phyloP scores from a whole-genome alignment of 202 grass and related monocot species.

The Digitaria exilis region DNA sequence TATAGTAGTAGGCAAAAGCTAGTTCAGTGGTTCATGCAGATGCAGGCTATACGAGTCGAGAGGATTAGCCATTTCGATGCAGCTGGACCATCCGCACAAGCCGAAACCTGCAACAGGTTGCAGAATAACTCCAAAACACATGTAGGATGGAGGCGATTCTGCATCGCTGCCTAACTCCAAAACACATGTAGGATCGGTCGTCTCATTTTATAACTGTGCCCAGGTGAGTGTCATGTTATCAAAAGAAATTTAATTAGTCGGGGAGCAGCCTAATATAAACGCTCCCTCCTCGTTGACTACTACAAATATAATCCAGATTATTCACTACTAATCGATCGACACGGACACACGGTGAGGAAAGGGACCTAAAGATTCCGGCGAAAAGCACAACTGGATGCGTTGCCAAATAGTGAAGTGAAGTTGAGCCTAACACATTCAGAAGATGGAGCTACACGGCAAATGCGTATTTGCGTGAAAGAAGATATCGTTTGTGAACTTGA shows the following conservation, averaged over 20 bases:
- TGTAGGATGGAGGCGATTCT: no score
- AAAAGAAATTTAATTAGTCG: neutral
- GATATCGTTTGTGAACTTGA: neutral
- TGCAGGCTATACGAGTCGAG: neutral
- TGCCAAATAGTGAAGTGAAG: conserved; percentile 42
- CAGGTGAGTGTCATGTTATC: neutral
- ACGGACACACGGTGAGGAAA: neutral
- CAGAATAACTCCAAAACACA: no score
- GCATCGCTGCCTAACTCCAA: conserved; percentile 27
- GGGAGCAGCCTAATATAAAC: neutral
- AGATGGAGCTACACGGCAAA: neutral
- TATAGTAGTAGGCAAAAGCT: neutral
- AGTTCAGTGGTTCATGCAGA: neutral
- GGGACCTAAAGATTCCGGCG: neutral
- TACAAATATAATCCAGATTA: conserved; percentile 12
- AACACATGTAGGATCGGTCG: neutral
- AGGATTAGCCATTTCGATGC: neutral
- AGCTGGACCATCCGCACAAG: conserved; percentile 30
- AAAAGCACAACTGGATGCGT: conserved; percentile 22
- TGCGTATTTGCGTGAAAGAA: neutral
- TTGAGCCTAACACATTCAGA: conserved; percentile 29
- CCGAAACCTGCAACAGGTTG: conserved; percentile 5
- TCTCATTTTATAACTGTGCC: neutral
- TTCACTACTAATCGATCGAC: neutral
- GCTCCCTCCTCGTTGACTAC: neutral